Conservation (phyloP, 495 filamentous ascomycete species). For the Penicillium nucicola region DNA sequence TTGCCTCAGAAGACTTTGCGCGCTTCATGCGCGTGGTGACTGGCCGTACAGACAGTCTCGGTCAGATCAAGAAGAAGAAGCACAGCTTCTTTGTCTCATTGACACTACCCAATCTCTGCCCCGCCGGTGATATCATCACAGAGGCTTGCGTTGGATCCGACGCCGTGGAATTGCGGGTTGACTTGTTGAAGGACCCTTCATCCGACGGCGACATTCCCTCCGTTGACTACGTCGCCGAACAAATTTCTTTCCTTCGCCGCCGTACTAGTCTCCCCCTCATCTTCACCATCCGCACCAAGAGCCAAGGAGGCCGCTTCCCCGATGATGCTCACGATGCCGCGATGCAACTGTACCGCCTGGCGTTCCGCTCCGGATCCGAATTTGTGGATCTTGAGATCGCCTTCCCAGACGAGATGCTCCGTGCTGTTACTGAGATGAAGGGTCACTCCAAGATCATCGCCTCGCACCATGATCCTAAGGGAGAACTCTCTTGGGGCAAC, state of each 20-base stretch:
- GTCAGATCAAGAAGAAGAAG: slow-evolving; percentile 63
- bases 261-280: slow-evolving; percentile 80
- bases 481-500: slow-evolving; percentile 79
- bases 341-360: slow-evolving; percentile 69
- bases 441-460: slow-evolving; percentile 82
- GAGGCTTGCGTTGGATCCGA: slow-evolving; percentile 80
- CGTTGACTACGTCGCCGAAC: slow-evolving; percentile 72
- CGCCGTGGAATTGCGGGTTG: slow-evolving; percentile 91
- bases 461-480: slow-evolving; percentile 87
- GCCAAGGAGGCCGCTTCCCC: slow-evolving; percentile 86
- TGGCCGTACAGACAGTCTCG: slow-evolving; percentile 63
- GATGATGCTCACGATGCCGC: slow-evolving; percentile 70
- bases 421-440: slow-evolving; percentile 63
- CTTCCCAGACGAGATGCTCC: slow-evolving; percentile 70
- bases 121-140: slow-evolving; percentile 61
- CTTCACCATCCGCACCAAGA: slow-evolving; percentile 84
- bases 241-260: slow-evolving; percentile 76
- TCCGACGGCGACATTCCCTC: slow-evolving; percentile 56
- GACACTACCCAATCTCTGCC: slow-evolving; percentile 71
- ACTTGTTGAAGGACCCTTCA: slow-evolving; percentile 76
- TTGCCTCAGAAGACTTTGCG: slow-evolving; percentile 72
- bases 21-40: slow-evolving; percentile 74
- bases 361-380: slow-evolving; percentile 79
- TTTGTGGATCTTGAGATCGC: slow-evolving; percentile 93
- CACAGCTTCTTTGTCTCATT: slow-evolving; percentile 92